These are phyloP conservation scores for Podaxis sp. DNA, from an alignment of 768 basidiomycete species.

Conservation along the genomic window DNA sequence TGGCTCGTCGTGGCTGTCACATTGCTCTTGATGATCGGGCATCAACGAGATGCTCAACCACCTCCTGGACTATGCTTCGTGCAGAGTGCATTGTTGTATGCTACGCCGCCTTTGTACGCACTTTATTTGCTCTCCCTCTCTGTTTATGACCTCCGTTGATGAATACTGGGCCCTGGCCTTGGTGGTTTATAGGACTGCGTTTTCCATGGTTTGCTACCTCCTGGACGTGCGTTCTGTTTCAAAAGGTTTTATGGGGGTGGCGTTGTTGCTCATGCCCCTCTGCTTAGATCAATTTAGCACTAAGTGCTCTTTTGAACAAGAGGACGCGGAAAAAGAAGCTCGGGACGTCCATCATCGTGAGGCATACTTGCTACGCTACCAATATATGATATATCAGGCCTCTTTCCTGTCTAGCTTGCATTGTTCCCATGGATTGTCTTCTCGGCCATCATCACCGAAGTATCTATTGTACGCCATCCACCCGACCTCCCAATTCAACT, in stretches of 20 bases:
- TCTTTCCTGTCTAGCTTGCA: neutral
- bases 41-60: neutral
- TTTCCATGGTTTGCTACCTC: slow-evolving; percentile 11
- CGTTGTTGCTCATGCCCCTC: neutral
- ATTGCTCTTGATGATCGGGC: neutral
- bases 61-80: slow-evolving; percentile 8
- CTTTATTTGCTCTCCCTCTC: neutral
- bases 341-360: slow-evolving; percentile 4
- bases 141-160: neutral
- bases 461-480: slow-evolving; percentile 1
- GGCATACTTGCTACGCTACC: neutral
- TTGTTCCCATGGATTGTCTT: slow-evolving; percentile 6
- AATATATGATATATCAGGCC: neutral
- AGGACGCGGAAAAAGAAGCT: neutral
- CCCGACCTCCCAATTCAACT: neutral
- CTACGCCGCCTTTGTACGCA: slow-evolving; percentile 6
- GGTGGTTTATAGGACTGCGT: neutral
- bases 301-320: neutral
- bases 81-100: slow-evolving; percentile 7
- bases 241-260: neutral
- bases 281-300: neutral
- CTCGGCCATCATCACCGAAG: slow-evolving; percentile 1
- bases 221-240: slow-evolving; percentile 2
- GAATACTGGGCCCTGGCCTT: neutral
- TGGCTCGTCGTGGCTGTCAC: slow-evolving; percentile 6